Base-by-base conservation (phyloP, 148 eudicot genomes). In the Chenopodium suecicum region DNA sequence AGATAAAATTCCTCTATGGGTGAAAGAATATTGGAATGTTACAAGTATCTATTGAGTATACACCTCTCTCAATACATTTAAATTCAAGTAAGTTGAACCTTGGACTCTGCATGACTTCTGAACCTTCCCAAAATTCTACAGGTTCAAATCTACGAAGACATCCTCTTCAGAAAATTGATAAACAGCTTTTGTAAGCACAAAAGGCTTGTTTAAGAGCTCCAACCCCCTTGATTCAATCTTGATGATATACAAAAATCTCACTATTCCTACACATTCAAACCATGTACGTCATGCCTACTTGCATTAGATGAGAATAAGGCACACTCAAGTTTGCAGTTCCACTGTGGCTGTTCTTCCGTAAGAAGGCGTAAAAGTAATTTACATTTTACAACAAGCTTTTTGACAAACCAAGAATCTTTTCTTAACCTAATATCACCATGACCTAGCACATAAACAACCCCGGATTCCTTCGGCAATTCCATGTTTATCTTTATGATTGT, bases 241-340 rank as follows among this genome's bases (percentile, higher is more conserved):
- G 64, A 80, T 31, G 65, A 63, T 60, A n/a, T 63, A 74, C 47
- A 44, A 37, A 73, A 72, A 50, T 58, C 71, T 70, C 66, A 47
- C 72, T 66, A 48, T 50, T 65, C 23, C 52, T 73, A n/a, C 20
- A 74, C 9, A 60, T 27, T 96, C 93, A 96, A 69, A 96, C 99
- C 99, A 94, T 94, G 78, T 96, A 92, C 37, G 98, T 94, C 95
- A 96, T 96, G 78, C 97, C 95, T 47, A 96, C 98, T 86, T 96
- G 98, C 84, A 96, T 89, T 86, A 96, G 85, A 84, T 91, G 91
- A 9, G 98, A 90, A 85, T 91, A 93, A 4, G 99, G 99, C 56
- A 96, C 98, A 76, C 93, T 96, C 90, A 94, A 86, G 82, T 94
- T 94, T 22, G 98, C 92, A 82, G 83, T 85, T 74, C 95, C 98